Percentiles rank a stretch among this genome's conserved stretches.
phyloP scores from a whole-genome alignment of 148 eudicot genomes.

The Rhododendron ovatum region DNA sequence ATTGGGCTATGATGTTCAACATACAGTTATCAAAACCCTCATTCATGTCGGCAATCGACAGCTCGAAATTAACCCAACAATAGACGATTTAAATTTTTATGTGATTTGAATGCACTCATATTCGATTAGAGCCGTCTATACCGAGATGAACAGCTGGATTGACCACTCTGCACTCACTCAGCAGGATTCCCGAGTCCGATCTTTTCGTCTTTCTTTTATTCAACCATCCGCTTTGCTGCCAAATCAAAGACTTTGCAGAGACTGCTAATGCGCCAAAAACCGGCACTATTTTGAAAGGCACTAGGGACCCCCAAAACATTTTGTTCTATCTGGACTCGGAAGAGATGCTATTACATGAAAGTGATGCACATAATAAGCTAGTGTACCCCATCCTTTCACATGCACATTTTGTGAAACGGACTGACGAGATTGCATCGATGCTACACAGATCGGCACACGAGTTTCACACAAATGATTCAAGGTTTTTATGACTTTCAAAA shows the following conservation, averaged over 20 bases:
- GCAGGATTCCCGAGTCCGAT: no score
- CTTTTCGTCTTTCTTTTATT: no score
- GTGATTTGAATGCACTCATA: no score
- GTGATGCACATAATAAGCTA: neutral
- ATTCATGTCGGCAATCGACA: no score
- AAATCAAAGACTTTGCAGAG: neutral
- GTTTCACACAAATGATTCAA: no score
- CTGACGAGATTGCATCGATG: neutral
- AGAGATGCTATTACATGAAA: neutral
- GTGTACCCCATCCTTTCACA: neutral
- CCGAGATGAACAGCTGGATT: no score
- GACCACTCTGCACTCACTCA: no score
- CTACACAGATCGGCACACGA: no score
- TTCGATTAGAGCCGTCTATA: no score
- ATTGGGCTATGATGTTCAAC: neutral
- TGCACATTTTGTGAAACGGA: neutral
- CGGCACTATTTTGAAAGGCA: neutral
- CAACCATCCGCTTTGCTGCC: neutral
- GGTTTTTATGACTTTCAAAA: no score
- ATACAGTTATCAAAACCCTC: neutral
- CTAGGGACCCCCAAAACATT: neutral
- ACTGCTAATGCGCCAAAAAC: neutral
- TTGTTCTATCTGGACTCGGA: neutral
- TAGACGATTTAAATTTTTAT: no score
- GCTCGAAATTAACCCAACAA: no score